phyloP scores from a whole-genome alignment of 1,284 basidiomycete species.

The Marasmius oreades region DNA sequence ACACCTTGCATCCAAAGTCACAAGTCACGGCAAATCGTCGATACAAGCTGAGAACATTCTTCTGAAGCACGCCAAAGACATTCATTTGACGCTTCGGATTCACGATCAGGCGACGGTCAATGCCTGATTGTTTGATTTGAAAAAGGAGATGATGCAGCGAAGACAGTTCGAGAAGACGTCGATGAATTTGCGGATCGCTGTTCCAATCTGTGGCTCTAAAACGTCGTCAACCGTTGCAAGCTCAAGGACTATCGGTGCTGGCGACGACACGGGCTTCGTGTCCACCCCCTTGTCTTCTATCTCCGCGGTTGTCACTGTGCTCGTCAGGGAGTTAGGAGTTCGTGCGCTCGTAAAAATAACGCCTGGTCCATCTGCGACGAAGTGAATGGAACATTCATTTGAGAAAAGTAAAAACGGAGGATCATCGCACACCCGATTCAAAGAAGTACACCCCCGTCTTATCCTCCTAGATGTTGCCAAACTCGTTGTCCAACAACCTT shows the following conservation, averaged over 20 bases:
- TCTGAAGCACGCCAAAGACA: slow-evolving; percentile 91
- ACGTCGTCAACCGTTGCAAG: not conserved
- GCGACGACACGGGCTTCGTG: slow-evolving; percentile 22
- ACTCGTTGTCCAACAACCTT: slow-evolving; percentile 77
- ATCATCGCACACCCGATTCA: slow-evolving; percentile 63
- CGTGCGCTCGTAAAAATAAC: slow-evolving; percentile 69
- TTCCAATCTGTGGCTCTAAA: too few species aligned
- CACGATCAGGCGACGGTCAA: slow-evolving; percentile 86
- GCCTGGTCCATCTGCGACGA: slow-evolving; percentile 69
- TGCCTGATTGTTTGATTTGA: slow-evolving; percentile 70
- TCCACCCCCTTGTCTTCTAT: slow-evolving; percentile 36
- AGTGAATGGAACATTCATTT: not conserved
- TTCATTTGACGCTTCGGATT: slow-evolving; percentile 91
- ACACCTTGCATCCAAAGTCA: too few species aligned
- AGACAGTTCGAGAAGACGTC: slow-evolving; percentile 32
- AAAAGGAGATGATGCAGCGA: slow-evolving; percentile 51
- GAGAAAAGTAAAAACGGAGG: not conserved
- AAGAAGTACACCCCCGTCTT: slow-evolving; percentile 98
- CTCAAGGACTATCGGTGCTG: slow-evolving; percentile 2
- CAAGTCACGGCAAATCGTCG: too few species aligned
- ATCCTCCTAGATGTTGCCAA: slow-evolving; percentile 83
- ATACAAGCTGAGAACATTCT: too few species aligned
- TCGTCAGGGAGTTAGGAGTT: slow-evolving; percentile 24
- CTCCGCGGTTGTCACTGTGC: slow-evolving; percentile 20
- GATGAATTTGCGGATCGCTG: slow-evolving; percentile 33